Percentiles rank a stretch among this genome's conserved stretches.
Conservation (phyloP, 768 basidiomycete species). For the Rhodotorula babjevae region DNA sequence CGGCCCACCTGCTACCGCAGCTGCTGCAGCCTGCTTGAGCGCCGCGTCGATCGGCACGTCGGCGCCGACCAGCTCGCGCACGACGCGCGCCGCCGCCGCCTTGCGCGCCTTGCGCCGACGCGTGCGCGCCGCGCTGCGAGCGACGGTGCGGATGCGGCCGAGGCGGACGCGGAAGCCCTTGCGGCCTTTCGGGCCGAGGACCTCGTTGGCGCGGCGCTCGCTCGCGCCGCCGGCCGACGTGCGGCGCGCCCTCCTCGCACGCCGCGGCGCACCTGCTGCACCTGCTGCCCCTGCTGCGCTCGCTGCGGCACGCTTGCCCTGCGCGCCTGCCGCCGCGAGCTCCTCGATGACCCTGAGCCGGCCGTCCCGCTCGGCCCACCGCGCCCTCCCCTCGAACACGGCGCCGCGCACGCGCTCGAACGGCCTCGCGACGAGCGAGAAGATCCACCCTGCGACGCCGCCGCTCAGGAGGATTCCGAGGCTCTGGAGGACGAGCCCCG, state of each 20-base stretch:
- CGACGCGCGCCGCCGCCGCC: background rate
- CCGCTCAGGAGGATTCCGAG: conserved; percentile 21
- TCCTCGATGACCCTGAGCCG: conserved; percentile 14
- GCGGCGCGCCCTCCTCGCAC: background rate
- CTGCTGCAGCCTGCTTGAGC: too few species aligned
- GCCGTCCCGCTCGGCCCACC: conserved; percentile 21
- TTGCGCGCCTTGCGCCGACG: background rate
- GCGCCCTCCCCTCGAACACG: conserved; percentile 26
- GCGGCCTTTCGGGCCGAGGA: conserved; percentile 2
- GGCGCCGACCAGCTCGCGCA: background rate
- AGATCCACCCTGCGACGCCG: conserved; percentile 28
- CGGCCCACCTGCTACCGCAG: too few species aligned
- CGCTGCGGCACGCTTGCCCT: background rate
- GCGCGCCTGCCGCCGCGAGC: background rate
- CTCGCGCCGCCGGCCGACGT: conserved; percentile 19
- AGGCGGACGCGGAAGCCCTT: conserved; percentile 23
- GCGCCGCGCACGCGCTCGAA: conserved; percentile 30
- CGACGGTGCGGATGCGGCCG: conserved; percentile 5
- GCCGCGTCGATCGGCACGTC: too few species aligned
- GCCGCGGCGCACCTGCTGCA: background rate
- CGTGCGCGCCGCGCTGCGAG: background rate
- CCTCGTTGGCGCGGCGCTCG: conserved; percentile 6
- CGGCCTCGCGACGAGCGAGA: conserved; percentile 24
- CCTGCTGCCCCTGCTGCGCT: too few species aligned
- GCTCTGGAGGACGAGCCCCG: conserved; percentile 13